Evolutionary conservation across 1,284 basidiomycete species (phyloP).

Genomic region (Moesziomyces antarcticus): DNA sequence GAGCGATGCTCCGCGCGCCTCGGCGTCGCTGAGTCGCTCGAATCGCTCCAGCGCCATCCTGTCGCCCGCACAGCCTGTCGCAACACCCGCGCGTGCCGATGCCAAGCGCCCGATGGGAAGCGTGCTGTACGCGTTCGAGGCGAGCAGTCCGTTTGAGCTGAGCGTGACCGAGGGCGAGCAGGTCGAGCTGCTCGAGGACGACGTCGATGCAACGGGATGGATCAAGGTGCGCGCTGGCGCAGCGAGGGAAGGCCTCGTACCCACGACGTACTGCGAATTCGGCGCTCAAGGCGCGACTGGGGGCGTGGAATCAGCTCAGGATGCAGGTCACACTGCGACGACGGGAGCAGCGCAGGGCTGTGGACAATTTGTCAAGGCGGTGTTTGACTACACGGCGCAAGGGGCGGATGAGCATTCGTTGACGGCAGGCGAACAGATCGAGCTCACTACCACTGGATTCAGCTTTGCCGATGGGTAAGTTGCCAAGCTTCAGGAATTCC

Average conservation of each 20-base stretch:
- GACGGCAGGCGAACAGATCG: slow-evolving; percentile 33
- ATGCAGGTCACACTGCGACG: slow-evolving; percentile 4
- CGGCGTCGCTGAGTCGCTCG: slow-evolving; percentile 4
- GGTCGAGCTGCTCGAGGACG: slow-evolving; percentile 49
- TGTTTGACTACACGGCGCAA: slow-evolving; percentile 54
- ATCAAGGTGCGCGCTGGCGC: slow-evolving; percentile 37
- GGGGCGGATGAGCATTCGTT: slow-evolving; percentile 44
- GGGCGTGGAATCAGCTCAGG: background rate
- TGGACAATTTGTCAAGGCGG: slow-evolving; percentile 36
- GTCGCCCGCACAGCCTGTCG: background rate
- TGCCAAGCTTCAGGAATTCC: background rate
- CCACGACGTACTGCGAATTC: slow-evolving; percentile 49
- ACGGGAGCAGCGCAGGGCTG: slow-evolving; percentile 15
- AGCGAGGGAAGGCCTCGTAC: slow-evolving; percentile 43
- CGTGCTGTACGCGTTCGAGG: slow-evolving; percentile 47
- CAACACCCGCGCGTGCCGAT: no score
- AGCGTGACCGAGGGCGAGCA: slow-evolving; percentile 47
- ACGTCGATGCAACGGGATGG: slow-evolving; percentile 50
- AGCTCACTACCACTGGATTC: slow-evolving; percentile 37
- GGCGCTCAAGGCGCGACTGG: background rate
- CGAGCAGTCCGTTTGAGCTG: slow-evolving; percentile 51
- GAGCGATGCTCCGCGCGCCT: background rate
- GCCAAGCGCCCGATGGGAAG: slow-evolving; percentile 8
- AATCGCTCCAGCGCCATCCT: slow-evolving; percentile 19
- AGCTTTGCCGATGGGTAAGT: slow-evolving; percentile 51